Evolutionary conservation across 225 moss, liverwort and hornwort species (phyloP).

Genomic region (Anthoceros angustus): DNA sequence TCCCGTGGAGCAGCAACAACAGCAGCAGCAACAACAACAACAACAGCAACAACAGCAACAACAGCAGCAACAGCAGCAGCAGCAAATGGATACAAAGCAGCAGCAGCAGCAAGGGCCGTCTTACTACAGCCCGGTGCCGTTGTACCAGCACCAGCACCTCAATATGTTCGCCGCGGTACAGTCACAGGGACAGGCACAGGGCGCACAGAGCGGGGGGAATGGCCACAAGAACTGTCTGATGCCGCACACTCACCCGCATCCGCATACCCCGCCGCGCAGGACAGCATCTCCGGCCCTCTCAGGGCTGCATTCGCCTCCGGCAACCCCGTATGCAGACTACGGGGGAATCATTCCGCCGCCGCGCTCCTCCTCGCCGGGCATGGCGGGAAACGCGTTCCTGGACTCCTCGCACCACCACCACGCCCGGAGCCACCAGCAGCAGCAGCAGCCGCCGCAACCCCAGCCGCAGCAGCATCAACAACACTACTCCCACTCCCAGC

Average conservation of each 20-base stretch:
- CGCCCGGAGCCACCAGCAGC: not conserved
- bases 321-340: not conserved
- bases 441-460: not conserved
- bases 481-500: not conserved
- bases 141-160: too few relatives aligned
- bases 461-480: not conserved
- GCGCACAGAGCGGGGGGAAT: too few relatives aligned
- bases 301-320: not conserved
- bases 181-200: too few relatives aligned
- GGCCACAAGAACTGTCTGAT: too few relatives aligned
- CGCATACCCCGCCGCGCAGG: too few relatives aligned
- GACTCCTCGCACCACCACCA: not conserved
- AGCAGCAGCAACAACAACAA: not conserved
- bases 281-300: too few relatives aligned
- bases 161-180: too few relatives aligned
- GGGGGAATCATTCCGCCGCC: too few relatives aligned
- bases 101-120: not conserved
- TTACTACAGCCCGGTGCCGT: not conserved
- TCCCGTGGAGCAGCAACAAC: not conserved
- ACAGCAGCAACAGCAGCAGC: not conserved
- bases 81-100: not conserved
- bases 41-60: not conserved
- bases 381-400: too few relatives aligned
- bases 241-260: too few relatives aligned
- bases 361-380: not conserved